These are phyloP conservation scores for Fonsecaea erecta DNA, from an alignment of 2,329 filamentous ascomycete species.

Conservation along the genomic window DNA sequence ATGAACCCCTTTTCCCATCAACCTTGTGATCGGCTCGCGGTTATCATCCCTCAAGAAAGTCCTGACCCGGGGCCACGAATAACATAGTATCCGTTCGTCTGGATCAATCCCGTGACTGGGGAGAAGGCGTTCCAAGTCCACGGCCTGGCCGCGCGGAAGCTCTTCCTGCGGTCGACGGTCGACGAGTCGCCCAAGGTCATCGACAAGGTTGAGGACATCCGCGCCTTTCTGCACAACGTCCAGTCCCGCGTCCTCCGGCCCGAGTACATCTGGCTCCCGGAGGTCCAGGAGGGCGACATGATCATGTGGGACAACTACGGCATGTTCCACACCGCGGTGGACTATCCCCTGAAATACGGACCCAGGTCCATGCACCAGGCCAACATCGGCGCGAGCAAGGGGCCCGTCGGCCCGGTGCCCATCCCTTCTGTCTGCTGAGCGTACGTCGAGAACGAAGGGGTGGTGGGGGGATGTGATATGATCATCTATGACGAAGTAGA, in stretches of 20 bases:
- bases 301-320: constrained; percentile 53
- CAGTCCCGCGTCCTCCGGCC: constrained; percentile 50
- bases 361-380: constrained; percentile 54
- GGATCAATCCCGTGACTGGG: constrained; percentile 51
- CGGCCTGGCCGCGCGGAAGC: constrained; percentile 46
- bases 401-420: constrained; percentile 39
- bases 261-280: constrained; percentile 50
- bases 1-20: neutral
- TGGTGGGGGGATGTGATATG: neutral
- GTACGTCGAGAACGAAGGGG: neutral
- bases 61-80: neutral
- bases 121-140: constrained; percentile 54
- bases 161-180: constrained; percentile 46
- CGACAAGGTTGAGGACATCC: constrained; percentile 48
- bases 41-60: neutral
- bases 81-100: constrained; percentile 52
- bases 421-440: constrained; percentile 21
- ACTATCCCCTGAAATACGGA: constrained; percentile 49
- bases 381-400: constrained; percentile 47
- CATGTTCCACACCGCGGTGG: constrained; percentile 51
- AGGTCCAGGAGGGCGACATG: constrained; percentile 52
- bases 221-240: constrained; percentile 44
- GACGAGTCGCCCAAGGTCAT: constrained; percentile 45
- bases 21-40: no score
- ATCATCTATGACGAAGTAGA: neutral